Conservation (phyloP, 164 flowering plant species). For the Aristolochia fimbriata region DNA sequence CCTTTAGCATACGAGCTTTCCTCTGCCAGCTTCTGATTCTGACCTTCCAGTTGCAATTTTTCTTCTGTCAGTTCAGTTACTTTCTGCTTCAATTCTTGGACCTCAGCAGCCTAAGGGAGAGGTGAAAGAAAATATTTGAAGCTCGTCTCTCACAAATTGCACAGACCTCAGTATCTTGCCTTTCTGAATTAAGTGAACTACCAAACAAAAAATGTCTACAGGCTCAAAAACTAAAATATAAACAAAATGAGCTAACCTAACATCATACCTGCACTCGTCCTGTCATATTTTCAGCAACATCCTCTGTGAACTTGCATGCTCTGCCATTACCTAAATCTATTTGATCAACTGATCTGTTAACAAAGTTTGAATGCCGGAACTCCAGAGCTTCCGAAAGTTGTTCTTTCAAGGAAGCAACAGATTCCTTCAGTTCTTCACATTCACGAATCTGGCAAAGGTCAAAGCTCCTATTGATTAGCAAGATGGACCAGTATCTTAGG, state of each 20-base stretch:
- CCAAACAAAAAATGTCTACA: background rate
- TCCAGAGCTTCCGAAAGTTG: constrained; percentile 59
- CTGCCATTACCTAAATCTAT: constrained; percentile 20
- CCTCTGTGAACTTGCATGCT: constrained; percentile 15
- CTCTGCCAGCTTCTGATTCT: constrained; percentile 81
- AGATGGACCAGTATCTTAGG: background rate
- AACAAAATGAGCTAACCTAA: too few species aligned
- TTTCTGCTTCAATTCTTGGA: constrained; percentile 61
- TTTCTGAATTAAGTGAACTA: background rate
- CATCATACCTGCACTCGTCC: constrained; percentile 35
- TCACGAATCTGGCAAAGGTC: constrained; percentile 43
- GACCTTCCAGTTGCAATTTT: constrained; percentile 62
- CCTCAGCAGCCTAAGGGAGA: constrained; percentile 32
- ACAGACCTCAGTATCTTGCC: background rate
- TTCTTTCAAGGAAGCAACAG: constrained; percentile 49
- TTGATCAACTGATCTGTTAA: constrained; percentile 3
- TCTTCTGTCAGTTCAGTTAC: constrained; percentile 42
- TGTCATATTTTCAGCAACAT: constrained; percentile 24
- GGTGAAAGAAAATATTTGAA: background rate
- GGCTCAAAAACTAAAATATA: background rate
- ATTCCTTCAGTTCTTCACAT: constrained; percentile 62
- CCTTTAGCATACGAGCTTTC: constrained; percentile 98
- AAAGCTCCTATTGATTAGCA: constrained; percentile 6
- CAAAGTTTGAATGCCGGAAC: constrained; percentile 20
- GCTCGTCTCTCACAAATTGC: background rate